Evolutionary conservation across 2,329 filamentous ascomycete species (phyloP).

Genomic region (Xylaria sp.): DNA sequence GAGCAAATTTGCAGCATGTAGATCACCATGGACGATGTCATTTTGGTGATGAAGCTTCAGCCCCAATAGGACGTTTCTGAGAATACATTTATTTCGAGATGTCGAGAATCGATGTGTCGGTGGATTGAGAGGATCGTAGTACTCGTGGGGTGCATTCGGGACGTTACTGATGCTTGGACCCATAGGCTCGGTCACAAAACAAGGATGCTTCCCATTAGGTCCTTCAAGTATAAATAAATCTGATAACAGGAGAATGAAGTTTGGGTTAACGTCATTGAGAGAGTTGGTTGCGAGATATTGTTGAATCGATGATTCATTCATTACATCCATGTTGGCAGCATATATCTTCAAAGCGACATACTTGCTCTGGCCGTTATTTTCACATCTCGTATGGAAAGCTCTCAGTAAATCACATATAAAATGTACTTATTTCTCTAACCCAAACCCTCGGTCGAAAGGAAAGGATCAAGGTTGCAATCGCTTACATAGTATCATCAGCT

Average conservation of each 20-base stretch:
- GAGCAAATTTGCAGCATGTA: background rate
- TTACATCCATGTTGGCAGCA: background rate
- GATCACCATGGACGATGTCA: background rate
- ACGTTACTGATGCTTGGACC: background rate
- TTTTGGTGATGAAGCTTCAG: background rate
- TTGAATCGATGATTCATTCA: constrained; percentile 3
- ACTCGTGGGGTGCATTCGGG: too few species aligned
- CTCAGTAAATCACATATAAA: background rate
- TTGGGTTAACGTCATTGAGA: background rate
- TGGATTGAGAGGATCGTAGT: background rate
- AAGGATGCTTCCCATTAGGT: background rate
- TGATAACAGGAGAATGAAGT: background rate
- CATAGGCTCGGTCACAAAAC: constrained; percentile 1
- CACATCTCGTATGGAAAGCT: background rate
- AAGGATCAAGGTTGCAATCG: too few species aligned
- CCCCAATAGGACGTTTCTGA: background rate
- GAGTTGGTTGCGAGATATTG: background rate
- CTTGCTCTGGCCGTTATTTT: background rate
- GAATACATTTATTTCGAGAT: background rate
- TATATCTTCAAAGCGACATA: constrained; percentile 16
- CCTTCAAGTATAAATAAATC: background rate
- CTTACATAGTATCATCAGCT: constrained; percentile 2
- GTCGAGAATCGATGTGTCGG: background rate
- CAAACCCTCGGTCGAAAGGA: too few species aligned
- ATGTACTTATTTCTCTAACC: too few species aligned